Evolutionary conservation across 306 rosid genomes (phyloP).

Genomic region (Vicia sativa): DNA sequence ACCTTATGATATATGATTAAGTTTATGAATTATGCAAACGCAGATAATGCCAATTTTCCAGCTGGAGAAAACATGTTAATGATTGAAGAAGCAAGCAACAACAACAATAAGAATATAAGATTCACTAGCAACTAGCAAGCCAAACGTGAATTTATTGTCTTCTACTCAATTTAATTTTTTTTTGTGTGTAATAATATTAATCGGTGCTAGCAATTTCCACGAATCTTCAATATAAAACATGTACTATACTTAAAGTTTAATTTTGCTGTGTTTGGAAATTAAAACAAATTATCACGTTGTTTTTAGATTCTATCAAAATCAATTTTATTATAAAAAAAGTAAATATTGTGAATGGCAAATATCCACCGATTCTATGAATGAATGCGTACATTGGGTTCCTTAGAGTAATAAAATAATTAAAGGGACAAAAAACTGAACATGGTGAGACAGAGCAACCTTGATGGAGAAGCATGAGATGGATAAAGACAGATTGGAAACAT

Average conservation of each 20-base stretch:
- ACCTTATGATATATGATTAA: no score
- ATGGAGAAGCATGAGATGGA: slow-evolving; percentile 33
- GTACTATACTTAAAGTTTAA: not conserved
- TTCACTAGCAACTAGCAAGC: slow-evolving; percentile 12
- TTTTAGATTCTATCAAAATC: slow-evolving; percentile 11
- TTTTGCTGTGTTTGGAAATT: not conserved
- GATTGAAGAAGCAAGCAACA: slow-evolving; percentile 33
- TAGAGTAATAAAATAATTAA: slow-evolving; percentile 12
- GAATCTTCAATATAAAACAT: slow-evolving; percentile 26
- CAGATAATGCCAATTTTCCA: slow-evolving; percentile 41
- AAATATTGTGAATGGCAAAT: slow-evolving; percentile 7
- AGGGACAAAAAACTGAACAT: not conserved
- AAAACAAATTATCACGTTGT: slow-evolving; percentile 10
- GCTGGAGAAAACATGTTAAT: slow-evolving; percentile 43
- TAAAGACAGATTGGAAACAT: slow-evolving; percentile 47
- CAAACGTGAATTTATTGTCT: slow-evolving; percentile 24
- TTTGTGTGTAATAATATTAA: not conserved
- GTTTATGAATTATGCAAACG: slow-evolving; percentile 1
- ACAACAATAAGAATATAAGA: slow-evolving; percentile 27
- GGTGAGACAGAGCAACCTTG: slow-evolving; percentile 37
- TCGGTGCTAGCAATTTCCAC: slow-evolving; percentile 29
- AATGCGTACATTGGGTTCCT: slow-evolving; percentile 26
- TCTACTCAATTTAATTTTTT: slow-evolving; percentile 3
- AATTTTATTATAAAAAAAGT: slow-evolving; percentile 2
- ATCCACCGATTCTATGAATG: slow-evolving; percentile 25